Percentiles rank a stretch among this genome's conserved stretches.
These are phyloP conservation scores for Globisporangium uncinulatum DNA, from an alignment of 352 stramenopile species.

Conservation along the genomic window DNA sequence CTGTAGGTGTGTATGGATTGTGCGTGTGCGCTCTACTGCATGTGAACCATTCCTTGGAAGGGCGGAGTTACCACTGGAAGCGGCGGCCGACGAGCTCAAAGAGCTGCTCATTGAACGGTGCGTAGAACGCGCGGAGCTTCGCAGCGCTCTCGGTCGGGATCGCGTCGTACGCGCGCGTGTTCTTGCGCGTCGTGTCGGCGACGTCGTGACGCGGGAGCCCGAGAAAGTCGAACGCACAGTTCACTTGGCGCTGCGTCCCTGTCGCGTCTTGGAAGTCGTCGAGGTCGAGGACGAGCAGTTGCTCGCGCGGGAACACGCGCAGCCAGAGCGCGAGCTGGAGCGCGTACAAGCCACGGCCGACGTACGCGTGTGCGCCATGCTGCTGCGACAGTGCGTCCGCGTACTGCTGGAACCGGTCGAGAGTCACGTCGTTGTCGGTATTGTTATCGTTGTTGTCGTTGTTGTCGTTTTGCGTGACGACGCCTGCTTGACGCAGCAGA, in stretches of 20 bases:
- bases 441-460: no score
- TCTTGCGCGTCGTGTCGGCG: constrained; percentile 53
- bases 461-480: constrained; percentile 12
- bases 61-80: constrained; percentile 21
- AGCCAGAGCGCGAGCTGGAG: constrained; percentile 91
- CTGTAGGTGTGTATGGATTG: no score
- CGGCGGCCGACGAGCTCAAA: constrained; percentile 41
- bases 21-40: no score
- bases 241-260: constrained; percentile 25
- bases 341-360: constrained; percentile 89
- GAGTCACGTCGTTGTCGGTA: constrained; percentile 8
- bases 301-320: constrained; percentile 71
- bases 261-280: constrained; percentile 75
- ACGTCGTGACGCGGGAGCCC: constrained; percentile 23
- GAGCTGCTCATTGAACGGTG: constrained; percentile 62
- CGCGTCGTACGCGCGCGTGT: constrained; percentile 50
- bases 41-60: no score
- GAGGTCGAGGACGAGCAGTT: constrained; percentile 85
- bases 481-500: constrained; percentile 34
- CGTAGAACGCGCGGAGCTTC: constrained; percentile 56
- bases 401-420: constrained; percentile 38
- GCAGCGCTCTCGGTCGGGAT: constrained; percentile 24
- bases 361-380: constrained; percentile 75
- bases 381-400: constrained; percentile 30
- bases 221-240: constrained; percentile 47